A percentile compares a stretch with the other conserved stretches of the same genome.
phyloP scores from a whole-genome alignment of 169 alveolate genomes.

The Plasmodium gallinaceum region DNA sequence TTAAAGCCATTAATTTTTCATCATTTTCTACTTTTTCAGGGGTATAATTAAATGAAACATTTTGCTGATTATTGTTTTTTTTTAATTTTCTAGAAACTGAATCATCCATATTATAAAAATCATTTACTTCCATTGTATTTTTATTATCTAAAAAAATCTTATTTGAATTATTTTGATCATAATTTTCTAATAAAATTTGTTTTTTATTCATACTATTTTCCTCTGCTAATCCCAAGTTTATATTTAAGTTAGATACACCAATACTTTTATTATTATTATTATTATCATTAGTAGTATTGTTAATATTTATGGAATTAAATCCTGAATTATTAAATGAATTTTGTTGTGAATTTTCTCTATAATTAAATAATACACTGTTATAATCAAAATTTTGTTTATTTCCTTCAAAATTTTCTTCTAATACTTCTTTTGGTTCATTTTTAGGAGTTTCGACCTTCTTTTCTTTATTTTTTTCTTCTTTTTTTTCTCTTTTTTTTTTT shows the following conservation, averaged over 20 bases:
- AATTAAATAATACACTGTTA: neutral
- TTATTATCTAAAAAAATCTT: constrained; percentile 24
- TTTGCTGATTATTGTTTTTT: constrained; percentile 10
- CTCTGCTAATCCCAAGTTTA: constrained; percentile 9
- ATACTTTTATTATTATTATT: neutral
- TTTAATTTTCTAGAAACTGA: constrained; percentile 15
- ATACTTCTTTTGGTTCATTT: neutral
- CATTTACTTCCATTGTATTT: constrained; percentile 5
- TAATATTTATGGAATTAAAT: neutral
- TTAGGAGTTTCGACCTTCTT: neutral
- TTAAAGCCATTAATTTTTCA: constrained; percentile 53
- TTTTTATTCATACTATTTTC: constrained; percentile 18
- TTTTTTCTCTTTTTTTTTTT: constrained; percentile 42
- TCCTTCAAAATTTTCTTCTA: neutral
- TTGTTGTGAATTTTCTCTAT: too few species aligned
- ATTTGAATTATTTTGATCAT: constrained; percentile 18
- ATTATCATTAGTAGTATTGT: too few species aligned
- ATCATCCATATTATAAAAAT: constrained; percentile 8
- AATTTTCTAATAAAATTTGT: neutral
- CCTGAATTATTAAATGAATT: neutral
- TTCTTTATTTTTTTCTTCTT: constrained; percentile 15
- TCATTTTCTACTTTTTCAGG: constrained; percentile 24
- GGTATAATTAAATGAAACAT: neutral
- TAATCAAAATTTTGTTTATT: neutral
- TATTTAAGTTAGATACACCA: constrained; percentile 8